Evolutionary conservation across 2,329 filamentous ascomycete species (phyloP).

Genomic region (Sporothrix schenckii): DNA sequence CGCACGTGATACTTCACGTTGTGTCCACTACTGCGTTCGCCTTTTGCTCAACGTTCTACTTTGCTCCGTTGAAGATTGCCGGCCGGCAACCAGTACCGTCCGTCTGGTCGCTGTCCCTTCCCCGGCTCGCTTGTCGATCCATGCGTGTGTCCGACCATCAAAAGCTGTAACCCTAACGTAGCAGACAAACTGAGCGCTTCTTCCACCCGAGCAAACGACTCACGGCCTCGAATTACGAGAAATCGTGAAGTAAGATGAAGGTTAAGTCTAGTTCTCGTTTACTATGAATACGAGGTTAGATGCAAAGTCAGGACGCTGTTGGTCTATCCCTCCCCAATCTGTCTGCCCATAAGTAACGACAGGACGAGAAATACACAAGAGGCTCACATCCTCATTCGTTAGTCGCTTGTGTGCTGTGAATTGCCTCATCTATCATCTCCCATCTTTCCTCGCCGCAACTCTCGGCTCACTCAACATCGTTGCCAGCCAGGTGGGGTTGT

Average conservation of each 20-base stretch:
- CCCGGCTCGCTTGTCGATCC: not conserved
- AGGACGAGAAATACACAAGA: not conserved
- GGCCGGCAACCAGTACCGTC: not conserved
- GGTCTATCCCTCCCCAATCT: not conserved
- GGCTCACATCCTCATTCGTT: no score
- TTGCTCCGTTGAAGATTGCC: no score
- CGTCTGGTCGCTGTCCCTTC: not conserved
- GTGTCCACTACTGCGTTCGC: not conserved
- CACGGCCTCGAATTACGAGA: not conserved
- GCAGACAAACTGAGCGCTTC: not conserved
- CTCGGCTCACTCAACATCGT: not conserved
- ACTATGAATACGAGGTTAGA: conserved; percentile 6
- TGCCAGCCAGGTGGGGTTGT: not conserved
- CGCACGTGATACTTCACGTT: not conserved
- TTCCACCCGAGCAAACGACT: not conserved
- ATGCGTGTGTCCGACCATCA: not conserved
- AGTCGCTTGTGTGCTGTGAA: no score
- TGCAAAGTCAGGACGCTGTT: not conserved
- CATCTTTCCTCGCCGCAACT: not conserved
- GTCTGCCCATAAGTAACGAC: not conserved
- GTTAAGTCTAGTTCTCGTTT: not conserved
- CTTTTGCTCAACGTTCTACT: no score
- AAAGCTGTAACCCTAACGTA: not conserved
- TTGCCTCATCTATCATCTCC: not conserved
- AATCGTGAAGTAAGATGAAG: not conserved